Percentiles rank a stretch among this genome's conserved stretches.
Conservation (phyloP, 2,329 filamentous ascomycete species). For the Microdochium bolleyi region DNA sequence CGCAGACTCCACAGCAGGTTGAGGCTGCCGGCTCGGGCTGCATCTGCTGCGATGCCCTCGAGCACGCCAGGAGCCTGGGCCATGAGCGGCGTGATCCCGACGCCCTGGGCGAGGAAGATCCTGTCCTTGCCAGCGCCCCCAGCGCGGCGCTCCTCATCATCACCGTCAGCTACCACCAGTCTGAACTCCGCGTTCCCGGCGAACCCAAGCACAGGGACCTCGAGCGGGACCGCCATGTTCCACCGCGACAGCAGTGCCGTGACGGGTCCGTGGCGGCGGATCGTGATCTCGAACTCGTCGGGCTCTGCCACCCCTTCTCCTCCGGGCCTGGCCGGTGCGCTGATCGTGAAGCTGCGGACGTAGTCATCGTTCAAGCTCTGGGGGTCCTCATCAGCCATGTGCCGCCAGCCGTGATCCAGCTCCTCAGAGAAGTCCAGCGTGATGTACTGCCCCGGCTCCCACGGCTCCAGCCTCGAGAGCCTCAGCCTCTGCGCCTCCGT, state of each 20-base stretch:
- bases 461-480: constrained; percentile 25
- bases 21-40: constrained; percentile 23
- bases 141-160: constrained; percentile 31
- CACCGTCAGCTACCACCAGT: constrained; percentile 63
- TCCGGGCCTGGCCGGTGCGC: constrained; percentile 32
- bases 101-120: constrained; percentile 67
- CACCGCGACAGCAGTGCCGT: constrained; percentile 58
- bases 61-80: constrained; percentile 51
- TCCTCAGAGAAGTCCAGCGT: constrained; percentile 65
- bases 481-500: constrained; percentile 3
- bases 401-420: constrained; percentile 65
- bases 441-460: constrained; percentile 68
- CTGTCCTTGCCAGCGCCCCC: constrained; percentile 15
- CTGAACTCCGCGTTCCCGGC: constrained; percentile 50
- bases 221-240: constrained; percentile 43
- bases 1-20: constrained; percentile 62
- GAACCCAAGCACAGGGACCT: constrained; percentile 64
- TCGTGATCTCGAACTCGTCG: constrained; percentile 59
- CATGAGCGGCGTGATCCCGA: constrained; percentile 78
- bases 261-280: constrained; percentile 59
- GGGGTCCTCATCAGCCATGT: constrained; percentile 80
- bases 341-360: constrained; percentile 76
- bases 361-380: constrained; percentile 77
- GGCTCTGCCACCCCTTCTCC: constrained; percentile 5
- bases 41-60: constrained; percentile 13